Base-by-base conservation (phyloP, 208 protist species). In the Crithidia sp. region DNA sequence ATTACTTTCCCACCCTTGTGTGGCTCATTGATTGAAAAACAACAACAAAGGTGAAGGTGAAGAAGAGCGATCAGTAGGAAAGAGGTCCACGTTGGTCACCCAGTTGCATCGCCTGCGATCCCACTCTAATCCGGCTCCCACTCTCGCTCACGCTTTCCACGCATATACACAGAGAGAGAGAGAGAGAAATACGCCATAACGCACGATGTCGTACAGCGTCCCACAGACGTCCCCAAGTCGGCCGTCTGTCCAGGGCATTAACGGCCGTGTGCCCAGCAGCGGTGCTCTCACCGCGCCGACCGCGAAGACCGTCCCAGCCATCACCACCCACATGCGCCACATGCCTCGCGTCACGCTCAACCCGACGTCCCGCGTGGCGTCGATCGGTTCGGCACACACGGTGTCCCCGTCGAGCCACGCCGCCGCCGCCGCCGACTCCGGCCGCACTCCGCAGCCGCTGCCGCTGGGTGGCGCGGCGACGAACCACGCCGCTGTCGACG, bases 301-400 rank as follows among this genome's bases (percentile, higher is more conserved):
- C 2, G 55, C 55, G 3, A 71, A 71, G 44, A 45, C 55, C 12
- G 9, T 41, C 19, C 55, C 67, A 16, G 5, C n/a, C 13, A 12
- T 54, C 37, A 65, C 14, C 36, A 4, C 55, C 9, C 57, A 63
- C 53, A 69, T 70, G 45, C 64, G 44, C 9, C 74, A 59, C 14
- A 64, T 70, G 41, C 47, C 74, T 4, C 67, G 67, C 40, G 67
- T 79, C 37, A 73, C 54, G 54, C 67, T 79, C 58, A 67, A 57
- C 50, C 74, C 74, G 0, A 70, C 74, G 0, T 60, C 74, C n/a
- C 74, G 74, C 19, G 47, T 74, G 17, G 74, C 74, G 59, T 44
- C 61, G 6, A 41, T 64, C 37, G 13, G 9, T 43, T 10, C 67
- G 9, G 37, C 57, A 7, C 57, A 65, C 37, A 58, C 16, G 16